phyloP scores from a whole-genome alignment of 495 filamentous ascomycete genomes.

The Corynascus novoguineensis region DNA sequence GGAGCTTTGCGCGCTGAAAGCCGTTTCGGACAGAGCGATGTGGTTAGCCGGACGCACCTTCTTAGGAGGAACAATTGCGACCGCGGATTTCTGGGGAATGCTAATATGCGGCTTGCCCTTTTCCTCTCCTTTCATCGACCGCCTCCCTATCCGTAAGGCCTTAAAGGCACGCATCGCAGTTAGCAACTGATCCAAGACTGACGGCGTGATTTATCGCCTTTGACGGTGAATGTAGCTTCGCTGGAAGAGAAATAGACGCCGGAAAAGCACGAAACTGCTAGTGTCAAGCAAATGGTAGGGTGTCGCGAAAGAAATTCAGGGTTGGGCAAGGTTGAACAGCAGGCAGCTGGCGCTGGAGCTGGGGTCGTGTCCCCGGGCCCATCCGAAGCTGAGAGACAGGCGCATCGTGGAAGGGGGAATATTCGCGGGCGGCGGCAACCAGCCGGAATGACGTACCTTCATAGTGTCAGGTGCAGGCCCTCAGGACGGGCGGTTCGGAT shows the following conservation, averaged over 20 bases:
- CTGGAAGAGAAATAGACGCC: background rate
- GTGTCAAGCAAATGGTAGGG: background rate
- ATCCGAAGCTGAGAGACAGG: background rate
- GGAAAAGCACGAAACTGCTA: background rate
- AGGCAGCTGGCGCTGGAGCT: constrained; percentile 9
- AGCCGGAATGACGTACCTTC: constrained; percentile 46
- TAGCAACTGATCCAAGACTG: constrained; percentile 18
- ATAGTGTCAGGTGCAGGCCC: constrained; percentile 33
- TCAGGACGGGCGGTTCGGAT: constrained; percentile 11
- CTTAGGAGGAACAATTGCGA: constrained; percentile 92
- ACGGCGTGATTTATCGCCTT: background rate
- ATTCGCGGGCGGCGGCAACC: constrained; percentile 17
- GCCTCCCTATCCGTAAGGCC: constrained; percentile 57
- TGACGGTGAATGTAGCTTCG: background rate
- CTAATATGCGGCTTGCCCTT: constrained; percentile 73
- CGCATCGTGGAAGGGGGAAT: constrained; percentile 17
- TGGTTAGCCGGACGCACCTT: constrained; percentile 67
- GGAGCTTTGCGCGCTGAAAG: constrained; percentile 9
- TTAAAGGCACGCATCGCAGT: constrained; percentile 45
- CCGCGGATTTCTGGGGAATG: constrained; percentile 86
- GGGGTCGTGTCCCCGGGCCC: constrained; percentile 3
- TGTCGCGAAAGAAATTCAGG: background rate
- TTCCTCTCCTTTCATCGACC: constrained; percentile 84
- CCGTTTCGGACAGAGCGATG: constrained; percentile 13
- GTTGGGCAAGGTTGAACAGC: constrained; percentile 1